Evolutionary conservation across 2,329 filamentous ascomycete species (phyloP).

Genomic region (Immersiporthe knoxdaviesiana): DNA sequence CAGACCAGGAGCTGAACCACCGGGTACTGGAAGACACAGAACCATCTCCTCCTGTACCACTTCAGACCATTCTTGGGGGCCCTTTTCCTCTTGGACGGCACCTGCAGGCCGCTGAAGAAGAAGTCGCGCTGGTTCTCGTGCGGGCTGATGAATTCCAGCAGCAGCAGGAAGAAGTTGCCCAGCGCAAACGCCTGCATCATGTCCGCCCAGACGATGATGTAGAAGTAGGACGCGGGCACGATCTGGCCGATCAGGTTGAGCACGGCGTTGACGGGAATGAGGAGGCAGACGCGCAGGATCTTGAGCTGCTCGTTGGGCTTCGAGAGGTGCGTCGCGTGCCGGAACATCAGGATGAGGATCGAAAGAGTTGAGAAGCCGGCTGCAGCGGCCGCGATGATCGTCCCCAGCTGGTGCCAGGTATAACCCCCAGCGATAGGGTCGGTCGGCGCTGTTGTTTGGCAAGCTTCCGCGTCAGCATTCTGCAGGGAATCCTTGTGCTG

Average conservation of each 20-base stretch:
- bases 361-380: conserved; percentile 24
- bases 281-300: conserved; percentile 46
- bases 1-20: conserved; percentile 44
- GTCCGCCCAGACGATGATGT: conserved; percentile 44
- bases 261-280: conserved; percentile 46
- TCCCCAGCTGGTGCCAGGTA: conserved; percentile 26
- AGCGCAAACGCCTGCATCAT: conserved; percentile 46
- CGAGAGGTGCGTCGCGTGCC: conserved; percentile 39
- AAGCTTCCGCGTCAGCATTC: not conserved
- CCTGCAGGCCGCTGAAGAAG: conserved; percentile 42
- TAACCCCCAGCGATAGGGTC: conserved; percentile 11
- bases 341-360: conserved; percentile 22
- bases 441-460: conserved; percentile 14
- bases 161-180: conserved; percentile 47
- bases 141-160: conserved; percentile 46
- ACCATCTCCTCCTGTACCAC: conserved; percentile 42
- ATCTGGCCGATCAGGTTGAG: conserved; percentile 44
- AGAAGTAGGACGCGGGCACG: conserved; percentile 44
- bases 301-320: conserved; percentile 46
- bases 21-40: conserved; percentile 46
- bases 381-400: conserved; percentile 20
- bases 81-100: conserved; percentile 35
- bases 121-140: conserved; percentile 38
- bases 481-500: not conserved
- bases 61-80: conserved; percentile 35